Conservation (phyloP, 305 asterid species). For the Ilex paraguariensis region DNA sequence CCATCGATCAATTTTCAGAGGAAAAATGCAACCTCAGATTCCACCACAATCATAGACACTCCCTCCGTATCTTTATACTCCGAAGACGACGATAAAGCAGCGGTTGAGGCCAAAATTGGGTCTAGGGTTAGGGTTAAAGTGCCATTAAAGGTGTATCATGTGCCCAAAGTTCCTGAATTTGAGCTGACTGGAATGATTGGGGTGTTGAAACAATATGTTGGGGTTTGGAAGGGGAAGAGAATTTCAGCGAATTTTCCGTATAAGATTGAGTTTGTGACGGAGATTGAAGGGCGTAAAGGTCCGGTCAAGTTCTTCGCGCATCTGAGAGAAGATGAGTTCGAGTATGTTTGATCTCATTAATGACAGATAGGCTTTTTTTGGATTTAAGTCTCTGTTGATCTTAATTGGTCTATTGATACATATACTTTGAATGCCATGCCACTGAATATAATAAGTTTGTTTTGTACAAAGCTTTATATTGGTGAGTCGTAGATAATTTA, state of each 20-base stretch:
- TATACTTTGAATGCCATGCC: neutral
- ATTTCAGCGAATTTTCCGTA: conserved; percentile 86
- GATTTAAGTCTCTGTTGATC: conserved; percentile 1
- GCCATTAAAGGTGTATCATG: conserved; percentile 77
- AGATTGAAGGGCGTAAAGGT: conserved; percentile 47
- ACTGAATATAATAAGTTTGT: neutral
- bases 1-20: too few relatives aligned
- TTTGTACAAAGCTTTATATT: neutral
- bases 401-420: neutral
- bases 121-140: conserved; percentile 65
- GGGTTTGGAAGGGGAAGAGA: conserved; percentile 56
- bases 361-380: conserved; percentile 11
- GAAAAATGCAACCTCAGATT: neutral
- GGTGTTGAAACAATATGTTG: conserved; percentile 73
- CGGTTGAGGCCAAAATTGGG: conserved; percentile 56
- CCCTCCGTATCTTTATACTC: neutral
- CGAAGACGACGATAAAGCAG: neutral
- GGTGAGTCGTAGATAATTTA: neutral
- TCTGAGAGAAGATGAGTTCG: conserved; percentile 90
- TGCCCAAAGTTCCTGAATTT: conserved; percentile 63
- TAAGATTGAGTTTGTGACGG: conserved; percentile 65
- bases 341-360: conserved; percentile 46
- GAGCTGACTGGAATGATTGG: conserved; percentile 62
- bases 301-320: conserved; percentile 73
- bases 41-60: neutral